Evolutionary conservation across 495 filamentous ascomycete genomes (phyloP).

Genomic region (Thozetella sp.): DNA sequence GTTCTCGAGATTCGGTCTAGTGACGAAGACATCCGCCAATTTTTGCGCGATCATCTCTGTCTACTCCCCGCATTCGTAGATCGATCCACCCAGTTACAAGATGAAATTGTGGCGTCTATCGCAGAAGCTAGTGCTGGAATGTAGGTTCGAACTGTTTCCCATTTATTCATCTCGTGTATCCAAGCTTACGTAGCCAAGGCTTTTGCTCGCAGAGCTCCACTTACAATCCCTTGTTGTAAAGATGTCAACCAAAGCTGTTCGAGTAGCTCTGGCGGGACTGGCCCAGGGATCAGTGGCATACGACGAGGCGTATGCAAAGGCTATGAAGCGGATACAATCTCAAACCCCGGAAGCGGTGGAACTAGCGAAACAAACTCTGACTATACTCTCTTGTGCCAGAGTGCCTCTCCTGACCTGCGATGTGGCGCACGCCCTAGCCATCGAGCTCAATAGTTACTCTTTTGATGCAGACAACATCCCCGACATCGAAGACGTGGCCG

Average conservation of each 20-base stretch:
- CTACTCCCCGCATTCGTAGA: background rate
- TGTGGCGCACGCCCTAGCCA: constrained; percentile 46
- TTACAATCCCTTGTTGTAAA: constrained; percentile 42
- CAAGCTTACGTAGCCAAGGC: constrained; percentile 20
- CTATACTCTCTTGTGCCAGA: constrained; percentile 44
- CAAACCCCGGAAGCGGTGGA: constrained; percentile 22
- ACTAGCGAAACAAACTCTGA: constrained; percentile 34
- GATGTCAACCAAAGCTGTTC: constrained; percentile 25
- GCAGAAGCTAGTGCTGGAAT: background rate
- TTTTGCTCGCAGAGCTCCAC: constrained; percentile 51
- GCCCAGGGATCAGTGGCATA: constrained; percentile 20
- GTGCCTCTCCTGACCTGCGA: constrained; percentile 39
- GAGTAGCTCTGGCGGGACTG: constrained; percentile 32
- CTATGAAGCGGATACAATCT: constrained; percentile 42
- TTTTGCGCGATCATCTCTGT: background rate
- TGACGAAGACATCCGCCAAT: background rate
- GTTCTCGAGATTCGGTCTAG: background rate
- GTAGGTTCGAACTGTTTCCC: background rate
- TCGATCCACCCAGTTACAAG: background rate
- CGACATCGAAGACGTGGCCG: constrained; percentile 35
- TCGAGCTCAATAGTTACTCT: constrained; percentile 20
- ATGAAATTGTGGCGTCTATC: constrained; percentile 27
- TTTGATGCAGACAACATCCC: constrained; percentile 39
- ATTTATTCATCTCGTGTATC: constrained; percentile 20
- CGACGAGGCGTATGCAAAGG: constrained; percentile 38